Evolutionary conservation across 495 filamentous ascomycete species (phyloP).

Genomic region (Mytilinidion resinicola): DNA sequence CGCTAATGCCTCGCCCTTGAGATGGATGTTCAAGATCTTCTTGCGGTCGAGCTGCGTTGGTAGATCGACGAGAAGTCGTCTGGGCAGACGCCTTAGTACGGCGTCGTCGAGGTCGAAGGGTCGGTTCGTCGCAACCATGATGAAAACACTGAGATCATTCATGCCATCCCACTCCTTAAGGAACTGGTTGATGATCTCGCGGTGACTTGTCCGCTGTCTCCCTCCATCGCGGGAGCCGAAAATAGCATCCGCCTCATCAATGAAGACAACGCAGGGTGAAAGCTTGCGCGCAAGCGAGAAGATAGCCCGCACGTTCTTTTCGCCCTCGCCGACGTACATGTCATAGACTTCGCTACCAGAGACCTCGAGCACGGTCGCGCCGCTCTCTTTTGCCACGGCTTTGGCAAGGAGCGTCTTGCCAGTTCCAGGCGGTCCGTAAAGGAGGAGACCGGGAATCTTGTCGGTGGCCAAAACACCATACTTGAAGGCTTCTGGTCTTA

Average conservation of each 20-base stretch:
- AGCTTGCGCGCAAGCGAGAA: constrained; percentile 89
- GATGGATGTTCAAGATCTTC: constrained; percentile 76
- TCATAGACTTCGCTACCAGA: constrained; percentile 79
- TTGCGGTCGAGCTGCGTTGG: constrained; percentile 71
- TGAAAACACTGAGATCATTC: constrained; percentile 78
- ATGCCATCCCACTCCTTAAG: constrained; percentile 97
- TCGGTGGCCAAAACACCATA: constrained; percentile 93
- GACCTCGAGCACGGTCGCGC: constrained; percentile 74
- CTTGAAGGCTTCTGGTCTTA: constrained; percentile 87
- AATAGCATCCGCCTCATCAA: constrained; percentile 93
- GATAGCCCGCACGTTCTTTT: constrained; percentile 93
- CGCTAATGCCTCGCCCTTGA: constrained; percentile 69
- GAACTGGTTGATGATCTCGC: constrained; percentile 96
- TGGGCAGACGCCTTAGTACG: constrained; percentile 75
- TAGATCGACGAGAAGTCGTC: constrained; percentile 80
- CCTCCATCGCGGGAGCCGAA: constrained; percentile 65
- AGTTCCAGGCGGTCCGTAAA: constrained; percentile 93
- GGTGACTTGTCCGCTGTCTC: constrained; percentile 56
- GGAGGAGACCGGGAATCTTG: constrained; percentile 78
- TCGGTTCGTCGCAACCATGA: constrained; percentile 98
- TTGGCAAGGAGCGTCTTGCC: constrained; percentile 94
- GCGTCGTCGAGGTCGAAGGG: constrained; percentile 96
- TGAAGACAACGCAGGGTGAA: constrained; percentile 89
- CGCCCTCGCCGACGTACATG: constrained; percentile 92
- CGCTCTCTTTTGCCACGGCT: constrained; percentile 90